Evolutionary conservation across 2,329 filamentous ascomycete species (phyloP).

Genomic region (Pestalotiopsis sp.): DNA sequence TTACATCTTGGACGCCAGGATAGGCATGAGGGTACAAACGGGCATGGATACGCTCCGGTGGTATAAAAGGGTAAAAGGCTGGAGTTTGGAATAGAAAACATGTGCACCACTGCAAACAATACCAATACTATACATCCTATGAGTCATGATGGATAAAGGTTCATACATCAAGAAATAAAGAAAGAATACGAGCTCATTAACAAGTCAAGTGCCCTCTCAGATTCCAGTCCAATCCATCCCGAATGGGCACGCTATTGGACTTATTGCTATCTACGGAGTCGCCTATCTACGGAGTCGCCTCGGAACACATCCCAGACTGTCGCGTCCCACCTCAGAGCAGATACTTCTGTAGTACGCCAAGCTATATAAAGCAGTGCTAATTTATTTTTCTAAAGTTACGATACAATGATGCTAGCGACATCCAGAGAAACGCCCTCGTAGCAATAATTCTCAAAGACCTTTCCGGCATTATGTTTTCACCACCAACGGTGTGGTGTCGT

Average conservation of each 20-base stretch:
- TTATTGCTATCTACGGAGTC: neutral
- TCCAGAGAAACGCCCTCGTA: no score
- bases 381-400: no score
- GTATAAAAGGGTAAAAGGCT: constrained; percentile 36
- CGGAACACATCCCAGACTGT: neutral
- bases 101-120: neutral
- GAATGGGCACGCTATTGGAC: neutral
- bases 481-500: no score
- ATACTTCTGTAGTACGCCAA: no score
- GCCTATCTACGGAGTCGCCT: neutral
- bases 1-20: constrained; percentile 73
- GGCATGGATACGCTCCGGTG: constrained; percentile 67
- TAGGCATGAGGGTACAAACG: constrained; percentile 74
- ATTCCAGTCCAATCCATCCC: neutral
- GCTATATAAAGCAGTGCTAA: no score
- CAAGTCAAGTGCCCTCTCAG: neutral
- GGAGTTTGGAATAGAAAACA: constrained; percentile 19
- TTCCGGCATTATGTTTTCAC: no score
- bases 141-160: neutral
- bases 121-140: neutral
- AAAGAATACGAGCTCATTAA: neutral
- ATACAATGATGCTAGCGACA: no score
- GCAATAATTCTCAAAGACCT: no score
- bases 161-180: no score
- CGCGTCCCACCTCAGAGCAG: neutral